These are phyloP conservation scores for Cladobotryum protrusum DNA, from an alignment of 2,329 filamentous ascomycete species.

Conservation along the genomic window DNA sequence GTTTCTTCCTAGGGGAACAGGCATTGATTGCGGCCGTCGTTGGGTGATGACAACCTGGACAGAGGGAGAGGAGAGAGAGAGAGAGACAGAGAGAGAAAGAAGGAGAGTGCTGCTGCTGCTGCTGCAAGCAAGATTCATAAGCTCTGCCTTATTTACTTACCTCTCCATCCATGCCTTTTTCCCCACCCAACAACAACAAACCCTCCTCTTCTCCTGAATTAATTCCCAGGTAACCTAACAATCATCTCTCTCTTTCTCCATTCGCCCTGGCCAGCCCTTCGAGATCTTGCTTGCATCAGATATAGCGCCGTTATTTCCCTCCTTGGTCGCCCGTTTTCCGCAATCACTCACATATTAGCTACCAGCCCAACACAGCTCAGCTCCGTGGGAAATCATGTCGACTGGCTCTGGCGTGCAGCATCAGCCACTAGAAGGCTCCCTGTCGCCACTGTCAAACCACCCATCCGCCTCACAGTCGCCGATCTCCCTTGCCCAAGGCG, in stretches of 20 bases:
- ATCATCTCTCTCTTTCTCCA: neutral
- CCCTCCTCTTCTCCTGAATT: neutral
- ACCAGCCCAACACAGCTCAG: neutral
- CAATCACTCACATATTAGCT: neutral
- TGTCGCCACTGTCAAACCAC: conserved; percentile 7
- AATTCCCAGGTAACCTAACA: too few relatives aligned
- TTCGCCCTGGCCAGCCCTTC: too few relatives aligned
- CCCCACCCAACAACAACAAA: neutral
- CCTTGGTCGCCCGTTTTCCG: neutral
- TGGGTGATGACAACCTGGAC: too few relatives aligned
- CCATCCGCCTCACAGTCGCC: conserved; percentile 11
- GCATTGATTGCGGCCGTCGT: too few relatives aligned
- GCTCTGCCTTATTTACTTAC: too few relatives aligned
- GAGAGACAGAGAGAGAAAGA: too few relatives aligned
- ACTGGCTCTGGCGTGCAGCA: conserved; percentile 10
- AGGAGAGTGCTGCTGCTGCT: too few relatives aligned
- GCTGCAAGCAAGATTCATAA: too few relatives aligned
- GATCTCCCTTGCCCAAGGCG: conserved; percentile 10
- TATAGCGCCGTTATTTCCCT: neutral
- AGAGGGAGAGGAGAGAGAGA: too few relatives aligned
- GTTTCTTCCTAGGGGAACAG: too few relatives aligned
- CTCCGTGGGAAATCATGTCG: conserved; percentile 7
- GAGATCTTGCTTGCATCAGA: neutral
- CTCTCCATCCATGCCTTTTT: neutral
- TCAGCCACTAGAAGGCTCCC: conserved; percentile 9